Evolutionary conservation across 2,329 filamentous ascomycete genomes (phyloP), one percentile per base, ranked within the genome.

Genomic region (Fusarium luffae): DNA sequence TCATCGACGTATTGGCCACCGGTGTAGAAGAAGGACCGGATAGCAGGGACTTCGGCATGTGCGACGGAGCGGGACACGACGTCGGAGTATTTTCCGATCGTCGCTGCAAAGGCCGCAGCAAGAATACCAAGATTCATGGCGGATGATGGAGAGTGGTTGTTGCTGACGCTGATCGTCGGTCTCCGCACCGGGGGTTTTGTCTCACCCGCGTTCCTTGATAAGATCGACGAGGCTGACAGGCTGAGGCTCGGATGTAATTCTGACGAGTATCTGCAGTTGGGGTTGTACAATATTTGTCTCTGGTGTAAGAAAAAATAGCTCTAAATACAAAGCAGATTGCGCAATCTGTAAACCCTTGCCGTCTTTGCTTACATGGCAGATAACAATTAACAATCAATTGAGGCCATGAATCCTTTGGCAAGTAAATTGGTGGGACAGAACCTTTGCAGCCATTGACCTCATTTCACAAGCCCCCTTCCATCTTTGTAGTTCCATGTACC

Each of bases 1-100:
- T 74, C 68, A 27, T 71, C 51, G 12, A 69, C 72, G n/a, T 74
- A 74, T 5, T 27, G 48, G 0, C 72, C 72, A 2, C 72, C 70
- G 2, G 58, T 44, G 37, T 73, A 73, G 30, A 74, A 74, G 25
- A 54, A 74, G 4, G 69, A 62, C 7, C 72, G 69, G 19, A 65
- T 43, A 49, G 71, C 56, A 5, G 72, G 56, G 9, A 59, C 21
- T 52, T 74, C 72, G 14, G 48, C n/a, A 19, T 16, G 3, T 25
- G 54, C 50, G n/a, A 25, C 8, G 21, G 48, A 23, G 19, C 49
- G 23, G 34, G 49, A 27, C 32, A 52, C 54, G 13, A n/a, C 59
- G 18, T 44, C 47, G 44, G 58, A 47, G 42, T 46, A 57, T 52
- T 48, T 49, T 25, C 43, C 56, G 51, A 70, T 59, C 27, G 46